Evolutionary conservation across 768 basidiomycete species (phyloP), one percentile per base, ranked within the genome.

Genomic region (Pleurotus pulmonarius): DNA sequence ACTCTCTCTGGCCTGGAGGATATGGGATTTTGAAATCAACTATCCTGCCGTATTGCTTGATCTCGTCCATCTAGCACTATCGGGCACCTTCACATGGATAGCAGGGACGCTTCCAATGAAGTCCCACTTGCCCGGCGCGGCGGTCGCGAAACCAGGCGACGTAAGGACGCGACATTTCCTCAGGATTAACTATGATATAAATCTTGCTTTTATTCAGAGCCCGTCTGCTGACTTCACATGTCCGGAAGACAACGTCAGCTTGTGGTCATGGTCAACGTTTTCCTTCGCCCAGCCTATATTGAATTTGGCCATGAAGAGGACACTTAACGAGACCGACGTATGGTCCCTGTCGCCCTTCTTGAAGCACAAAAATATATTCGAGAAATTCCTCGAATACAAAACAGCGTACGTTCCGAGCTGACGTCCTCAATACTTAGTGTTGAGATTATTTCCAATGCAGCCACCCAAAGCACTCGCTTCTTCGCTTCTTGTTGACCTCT

Each of bases 261-360:
- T 89, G 12, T 87, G 85, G 84, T 72, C 78, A 15, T 89, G 87
- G 87, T 75, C 73, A 39, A 79, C 75, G 2, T 86, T 86, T 63
- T 79, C 82, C 1, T 88, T 86, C 61, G 75, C 88, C 5, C 77
- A 85, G 59, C 87, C 87, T 3, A 71, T 88, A 20, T 76, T 88
- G 58, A 63, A 73, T 48, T 66, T 86, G 16, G 81, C 85, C 0
- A 73, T 67, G 57, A 68, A 69, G 41, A 72, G 79, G 53, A 86
- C 84, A 5, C 66, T 81, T 20, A 70, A 78, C 29, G 78, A 78
- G 39, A 56, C 39, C 9, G 79, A 88, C 63, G 80, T 88, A 5
- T 89, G 87, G 86, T 69, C 64, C 9, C 70, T 88, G 26, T 87
- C 86, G 3, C 87, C 87, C 0, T 86, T 78, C 59, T 86, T 89